Conservation (phyloP, 306 rosid species). For the Aeschynomene evenia region DNA sequence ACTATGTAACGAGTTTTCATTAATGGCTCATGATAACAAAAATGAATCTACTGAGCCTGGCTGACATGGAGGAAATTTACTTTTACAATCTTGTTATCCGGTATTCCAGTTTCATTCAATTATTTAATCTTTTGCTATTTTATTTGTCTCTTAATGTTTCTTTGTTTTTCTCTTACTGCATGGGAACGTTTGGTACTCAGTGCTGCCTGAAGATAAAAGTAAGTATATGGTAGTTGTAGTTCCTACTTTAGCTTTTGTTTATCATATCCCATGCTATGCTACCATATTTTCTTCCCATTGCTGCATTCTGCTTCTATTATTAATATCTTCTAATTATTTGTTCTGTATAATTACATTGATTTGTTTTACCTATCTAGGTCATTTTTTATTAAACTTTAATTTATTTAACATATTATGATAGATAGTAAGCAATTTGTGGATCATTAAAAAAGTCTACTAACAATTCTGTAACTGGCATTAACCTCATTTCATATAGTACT, state of each 20-base stretch:
- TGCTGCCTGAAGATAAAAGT: constrained; percentile 85
- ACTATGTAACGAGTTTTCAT: neutral
- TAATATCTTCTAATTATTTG: neutral
- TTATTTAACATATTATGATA: neutral
- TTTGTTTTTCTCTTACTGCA: constrained; percentile 40
- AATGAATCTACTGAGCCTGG: constrained; percentile 14
- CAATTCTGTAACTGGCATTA: neutral
- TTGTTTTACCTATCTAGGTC: too few relatives aligned
- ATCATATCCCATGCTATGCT: neutral
- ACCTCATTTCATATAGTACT: constrained; percentile 19
- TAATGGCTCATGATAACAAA: constrained; percentile 3
- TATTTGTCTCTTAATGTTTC: constrained; percentile 33
- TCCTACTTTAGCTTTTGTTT: constrained; percentile 2
- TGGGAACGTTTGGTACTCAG: constrained; percentile 53
- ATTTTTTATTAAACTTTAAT: too few relatives aligned
- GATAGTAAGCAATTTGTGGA: neutral
- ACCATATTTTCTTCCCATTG: neutral
- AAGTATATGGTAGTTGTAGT: constrained; percentile 42
- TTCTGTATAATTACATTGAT: too few relatives aligned
- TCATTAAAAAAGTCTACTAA: constrained; percentile 15
- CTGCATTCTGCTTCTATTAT: neutral
- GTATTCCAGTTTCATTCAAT: constrained; percentile 1
- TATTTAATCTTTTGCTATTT: constrained; percentile 24
- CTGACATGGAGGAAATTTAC: neutral
- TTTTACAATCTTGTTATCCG: neutral